These are phyloP conservation scores for Diaporthe destruens DNA, from an alignment of 2,329 filamentous ascomycete genomes.

Conservation along the genomic window DNA sequence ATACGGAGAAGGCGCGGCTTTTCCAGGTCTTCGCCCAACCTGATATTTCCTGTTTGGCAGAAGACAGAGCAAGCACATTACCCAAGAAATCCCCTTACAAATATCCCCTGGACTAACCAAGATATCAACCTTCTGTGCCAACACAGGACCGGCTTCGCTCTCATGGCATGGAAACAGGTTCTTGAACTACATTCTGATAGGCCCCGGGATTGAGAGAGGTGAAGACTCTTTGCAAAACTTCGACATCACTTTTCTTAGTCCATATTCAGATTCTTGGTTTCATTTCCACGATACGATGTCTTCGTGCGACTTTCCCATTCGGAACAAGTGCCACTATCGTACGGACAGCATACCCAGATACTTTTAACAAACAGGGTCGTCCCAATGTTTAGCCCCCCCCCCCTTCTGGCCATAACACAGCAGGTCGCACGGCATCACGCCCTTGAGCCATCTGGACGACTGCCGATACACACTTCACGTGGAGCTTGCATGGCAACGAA, in stretches of 20 bases:
- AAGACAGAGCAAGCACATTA: not conserved
- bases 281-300: not conserved
- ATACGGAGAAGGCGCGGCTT: not conserved
- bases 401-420: not conserved
- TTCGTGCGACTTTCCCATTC: not conserved
- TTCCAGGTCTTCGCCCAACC: not conserved
- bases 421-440: constrained; percentile 20
- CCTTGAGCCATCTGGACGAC: not conserved
- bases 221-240: not conserved
- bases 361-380: not conserved
- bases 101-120: not conserved
- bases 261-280: not conserved
- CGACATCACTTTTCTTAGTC: not conserved
- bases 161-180: not conserved
- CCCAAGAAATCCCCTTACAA: not conserved
- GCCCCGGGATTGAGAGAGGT: not conserved
- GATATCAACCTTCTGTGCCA: not conserved
- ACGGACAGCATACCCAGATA: not conserved
- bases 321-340: not conserved
- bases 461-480: not conserved
- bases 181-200: not conserved
- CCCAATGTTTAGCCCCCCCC: not conserved
- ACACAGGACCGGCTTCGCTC: too few relatives aligned
- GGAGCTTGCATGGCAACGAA: not conserved
- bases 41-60: not conserved